phyloP scores from a whole-genome alignment of 306 rosid species.

The Trifolium pratense region DNA sequence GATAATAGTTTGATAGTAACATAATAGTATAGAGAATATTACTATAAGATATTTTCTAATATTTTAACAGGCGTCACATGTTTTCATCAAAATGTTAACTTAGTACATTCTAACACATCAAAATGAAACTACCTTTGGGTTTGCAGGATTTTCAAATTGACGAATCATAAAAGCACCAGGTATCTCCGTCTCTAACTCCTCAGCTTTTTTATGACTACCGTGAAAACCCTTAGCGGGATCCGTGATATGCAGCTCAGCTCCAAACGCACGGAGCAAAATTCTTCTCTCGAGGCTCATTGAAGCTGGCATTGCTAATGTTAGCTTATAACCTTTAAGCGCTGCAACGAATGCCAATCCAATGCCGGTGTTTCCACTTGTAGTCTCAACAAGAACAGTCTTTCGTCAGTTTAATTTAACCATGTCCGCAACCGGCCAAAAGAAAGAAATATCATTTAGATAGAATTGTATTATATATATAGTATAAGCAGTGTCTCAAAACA shows the following conservation, averaged over 20 bases:
- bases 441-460: conserved; percentile 14
- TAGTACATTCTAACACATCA: background rate
- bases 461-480: no score
- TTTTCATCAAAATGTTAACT: conserved; percentile 5
- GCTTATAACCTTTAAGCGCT: conserved; percentile 68
- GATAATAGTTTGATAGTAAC: no score
- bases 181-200: conserved; percentile 50
- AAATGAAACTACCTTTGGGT: conserved; percentile 54
- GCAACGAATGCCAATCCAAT: conserved; percentile 74
- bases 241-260: conserved; percentile 68
- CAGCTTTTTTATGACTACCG: conserved; percentile 56
- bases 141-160: conserved; percentile 70
- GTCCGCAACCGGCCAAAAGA: background rate
- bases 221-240: conserved; percentile 57
- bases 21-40: no score
- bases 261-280: conserved; percentile 66
- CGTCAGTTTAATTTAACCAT: background rate
- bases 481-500: background rate
- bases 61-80: no score
- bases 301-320: conserved; percentile 62
- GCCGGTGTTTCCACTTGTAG: conserved; percentile 80
- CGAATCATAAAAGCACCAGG: conserved; percentile 57
- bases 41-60: no score
- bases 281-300: conserved; percentile 66
- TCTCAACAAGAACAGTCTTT: conserved; percentile 72